These are phyloP conservation scores for Silene uniflora DNA, from an alignment of 148 eudicot species.

Conservation along the genomic window DNA sequence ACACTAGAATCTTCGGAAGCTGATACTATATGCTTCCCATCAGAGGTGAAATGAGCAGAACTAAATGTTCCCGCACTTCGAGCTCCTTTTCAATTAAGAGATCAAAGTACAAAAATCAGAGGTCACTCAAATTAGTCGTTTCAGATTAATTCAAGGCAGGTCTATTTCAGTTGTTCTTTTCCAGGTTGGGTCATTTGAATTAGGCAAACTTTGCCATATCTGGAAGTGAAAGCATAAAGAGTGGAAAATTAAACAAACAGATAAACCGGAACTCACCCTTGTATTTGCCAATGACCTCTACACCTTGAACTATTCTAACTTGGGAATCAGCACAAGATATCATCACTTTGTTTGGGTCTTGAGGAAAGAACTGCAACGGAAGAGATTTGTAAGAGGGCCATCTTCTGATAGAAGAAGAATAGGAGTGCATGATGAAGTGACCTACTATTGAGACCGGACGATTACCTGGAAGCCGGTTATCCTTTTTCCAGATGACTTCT, in stretches of 20 bases:
- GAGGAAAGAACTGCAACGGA: conserved; percentile 64
- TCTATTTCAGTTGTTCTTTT: neutral
- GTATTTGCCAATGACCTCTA: conserved; percentile 63
- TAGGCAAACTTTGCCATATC: neutral
- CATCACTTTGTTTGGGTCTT: conserved; percentile 73
- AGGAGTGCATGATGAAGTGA: neutral
- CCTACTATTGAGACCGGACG: neutral
- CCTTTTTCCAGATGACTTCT: conserved; percentile 71
- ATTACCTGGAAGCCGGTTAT: conserved; percentile 86
- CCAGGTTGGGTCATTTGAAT: neutral
- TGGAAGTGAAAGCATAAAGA: neutral
- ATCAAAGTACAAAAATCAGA: conserved; percentile 1
- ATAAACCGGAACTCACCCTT: conserved; percentile 46
- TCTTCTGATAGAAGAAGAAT: neutral
- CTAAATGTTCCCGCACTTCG: conserved; percentile 50
- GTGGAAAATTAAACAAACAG: neutral
- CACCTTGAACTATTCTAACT: conserved; percentile 66
- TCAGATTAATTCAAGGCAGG: neutral
- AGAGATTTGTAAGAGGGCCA: neutral
- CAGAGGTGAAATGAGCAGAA: conserved; percentile 65
- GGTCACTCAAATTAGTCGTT: too few species aligned
- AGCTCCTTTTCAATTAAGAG: conserved; percentile 31
- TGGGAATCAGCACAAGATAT: conserved; percentile 89
- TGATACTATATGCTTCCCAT: conserved; percentile 79
- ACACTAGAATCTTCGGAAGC: conserved; percentile 77